Conservation (phyloP, 2,329 filamentous ascomycete genomes). For the Aspergillus sp. region DNA sequence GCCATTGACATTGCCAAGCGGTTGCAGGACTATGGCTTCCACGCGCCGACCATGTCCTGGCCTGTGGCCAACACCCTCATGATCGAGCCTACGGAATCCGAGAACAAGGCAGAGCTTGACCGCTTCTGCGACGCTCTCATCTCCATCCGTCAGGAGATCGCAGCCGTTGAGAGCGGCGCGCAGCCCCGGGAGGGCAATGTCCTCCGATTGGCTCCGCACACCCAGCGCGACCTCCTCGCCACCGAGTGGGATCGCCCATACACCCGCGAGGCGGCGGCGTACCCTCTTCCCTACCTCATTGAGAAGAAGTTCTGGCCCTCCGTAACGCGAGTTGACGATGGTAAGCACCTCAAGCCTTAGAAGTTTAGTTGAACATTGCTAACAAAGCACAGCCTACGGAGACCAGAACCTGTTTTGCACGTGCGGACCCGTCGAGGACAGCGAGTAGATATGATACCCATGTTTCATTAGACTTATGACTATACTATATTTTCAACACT, state of each 20-base stretch:
- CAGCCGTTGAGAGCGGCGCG: conserved; percentile 75
- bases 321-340: conserved; percentile 83
- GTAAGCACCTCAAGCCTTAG: conserved; percentile 52
- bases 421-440: conserved; percentile 75
- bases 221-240: conserved; percentile 73
- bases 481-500: conserved; percentile 21
- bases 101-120: conserved; percentile 88
- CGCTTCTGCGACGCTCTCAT: conserved; percentile 90
- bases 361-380: conserved; percentile 16
- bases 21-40: conserved; percentile 95
- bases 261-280: conserved; percentile 77
- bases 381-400: conserved; percentile 66
- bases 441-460: conserved; percentile 42
- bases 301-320: conserved; percentile 99
- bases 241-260: conserved; percentile 83
- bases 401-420: conserved; percentile 95
- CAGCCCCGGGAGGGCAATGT: conserved; percentile 76
- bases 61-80: conserved; percentile 93
- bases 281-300: conserved; percentile 75
- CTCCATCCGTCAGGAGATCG: conserved; percentile 81
- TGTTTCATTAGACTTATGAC: conserved; percentile 22
- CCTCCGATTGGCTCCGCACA: conserved; percentile 86
- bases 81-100: conserved; percentile 96
- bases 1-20: conserved; percentile 96
- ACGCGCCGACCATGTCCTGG: conserved; percentile 96